Conservation (phyloP, 148 eudicot genomes). For the Rhododendron ferrugineum region DNA sequence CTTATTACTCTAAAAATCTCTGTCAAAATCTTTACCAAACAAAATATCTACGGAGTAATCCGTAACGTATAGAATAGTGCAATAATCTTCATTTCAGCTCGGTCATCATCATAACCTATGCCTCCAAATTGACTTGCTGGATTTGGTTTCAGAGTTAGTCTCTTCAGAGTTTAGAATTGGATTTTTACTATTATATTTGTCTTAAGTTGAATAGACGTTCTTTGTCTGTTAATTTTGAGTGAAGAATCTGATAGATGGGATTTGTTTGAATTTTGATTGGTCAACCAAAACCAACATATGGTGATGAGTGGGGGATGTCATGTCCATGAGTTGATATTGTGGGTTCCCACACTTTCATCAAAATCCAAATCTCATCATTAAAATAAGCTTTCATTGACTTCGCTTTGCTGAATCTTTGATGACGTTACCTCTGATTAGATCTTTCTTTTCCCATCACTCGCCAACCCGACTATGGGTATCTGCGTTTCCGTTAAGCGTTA, state of each 20-base stretch:
- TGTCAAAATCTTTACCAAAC: too few relatives aligned
- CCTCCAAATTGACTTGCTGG: not conserved
- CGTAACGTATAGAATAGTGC: not conserved
- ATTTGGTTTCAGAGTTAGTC: not conserved
- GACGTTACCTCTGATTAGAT: constrained; percentile 35
- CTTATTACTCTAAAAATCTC: too few relatives aligned
- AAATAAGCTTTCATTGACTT: constrained; percentile 31
- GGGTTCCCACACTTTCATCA: constrained; percentile 13
- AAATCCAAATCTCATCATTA: not conserved
- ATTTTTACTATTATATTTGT: not conserved
- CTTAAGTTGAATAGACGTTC: not conserved
- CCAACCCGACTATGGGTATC: not conserved
- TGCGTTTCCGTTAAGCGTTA: too few relatives aligned
- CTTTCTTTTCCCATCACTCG: constrained; percentile 26
- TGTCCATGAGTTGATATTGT: constrained; percentile 27
- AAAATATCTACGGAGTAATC: not conserved
- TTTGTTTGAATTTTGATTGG: not conserved
- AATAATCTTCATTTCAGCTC: not conserved
- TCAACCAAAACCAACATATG: constrained; percentile 13
- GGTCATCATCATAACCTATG: not conserved
- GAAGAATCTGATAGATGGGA: constrained; percentile 1
- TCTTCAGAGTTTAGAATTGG: not conserved
- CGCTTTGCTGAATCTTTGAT: constrained; percentile 13
- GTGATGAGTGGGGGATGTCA: constrained; percentile 14
- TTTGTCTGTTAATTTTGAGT: not conserved